Evolutionary conservation across 2,329 filamentous ascomycete genomes (phyloP), one percentile per base, ranked within the genome.

Genomic region (Pestalotiopsis sp.): DNA sequence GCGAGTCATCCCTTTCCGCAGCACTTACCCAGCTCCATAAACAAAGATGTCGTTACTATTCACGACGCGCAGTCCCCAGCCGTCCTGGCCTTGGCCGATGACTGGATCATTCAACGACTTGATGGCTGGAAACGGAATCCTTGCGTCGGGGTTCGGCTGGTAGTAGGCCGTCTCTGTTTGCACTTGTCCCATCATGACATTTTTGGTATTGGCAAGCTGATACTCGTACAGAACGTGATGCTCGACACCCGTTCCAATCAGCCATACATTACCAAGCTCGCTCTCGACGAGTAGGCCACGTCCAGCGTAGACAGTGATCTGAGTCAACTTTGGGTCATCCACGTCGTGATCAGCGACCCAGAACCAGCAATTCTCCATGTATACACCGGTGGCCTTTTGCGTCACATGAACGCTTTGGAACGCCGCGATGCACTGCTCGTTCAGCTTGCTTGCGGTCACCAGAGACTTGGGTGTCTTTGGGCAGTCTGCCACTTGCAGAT

Each of bases 101-200:
- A 72, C 73, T 0, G 86, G 87, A 71, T 90, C 87, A 68, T 82
- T 77, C 67, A 85, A 78, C 13, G 80, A 75, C 1, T 78, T 58
- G 23, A 82, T 80, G 0, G 80, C 73, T 0, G 82, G 75, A 79
- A 92, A 92, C 0, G 89, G 91, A 7, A 81, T 80, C 0, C 85
- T 83, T 0, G 90, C 88, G 60, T 80, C 81, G 0, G 91, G 91
- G 75, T 86, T 88, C 27, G 90, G 88, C 77, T 93, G 91, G 79
- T 88, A 92, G 80, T 93, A 93, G 0, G 91, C 87, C 4, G 91
- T 90, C 78, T 93, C 91, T 64, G 90, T 90, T 76, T 93, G 91
- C 62, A 90, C 86, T 73, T 89, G 85, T 20, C 89, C 89, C 74
- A 89, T 86, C 77, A 87, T 90, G 66, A 92, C 79, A 74, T 92